phyloP scores from a whole-genome alignment of 306 rosid species.

The Gleditsia sinensis region DNA sequence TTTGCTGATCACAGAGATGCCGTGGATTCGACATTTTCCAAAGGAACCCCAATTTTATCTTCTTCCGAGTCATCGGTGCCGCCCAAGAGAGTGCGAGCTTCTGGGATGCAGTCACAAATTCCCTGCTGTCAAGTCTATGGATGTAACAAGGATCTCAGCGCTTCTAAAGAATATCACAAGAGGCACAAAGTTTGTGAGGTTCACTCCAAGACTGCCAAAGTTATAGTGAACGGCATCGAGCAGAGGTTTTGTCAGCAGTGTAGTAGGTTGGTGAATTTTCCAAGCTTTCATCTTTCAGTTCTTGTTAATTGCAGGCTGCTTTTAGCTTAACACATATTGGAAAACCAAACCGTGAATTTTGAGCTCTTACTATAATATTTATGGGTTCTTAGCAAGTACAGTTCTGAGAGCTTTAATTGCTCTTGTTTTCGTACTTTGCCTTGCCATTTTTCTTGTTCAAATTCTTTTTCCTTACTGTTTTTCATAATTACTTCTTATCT shows the following conservation, averaged over 20 bases:
- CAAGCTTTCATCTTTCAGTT: conserved; percentile 21
- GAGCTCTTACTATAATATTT: not conserved
- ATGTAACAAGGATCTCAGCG: conserved; percentile 80
- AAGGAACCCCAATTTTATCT: conserved; percentile 52
- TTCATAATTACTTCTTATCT: not conserved
- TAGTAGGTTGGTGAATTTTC: conserved; percentile 67
- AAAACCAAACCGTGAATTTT: conserved; percentile 4
- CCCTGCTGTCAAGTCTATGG: conserved; percentile 87
- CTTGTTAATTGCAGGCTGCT: not conserved
- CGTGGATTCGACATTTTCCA: conserved; percentile 40
- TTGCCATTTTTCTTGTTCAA: not conserved
- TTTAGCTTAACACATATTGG: not conserved
- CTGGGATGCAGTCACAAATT: conserved; percentile 52
- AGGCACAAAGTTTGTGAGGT: conserved; percentile 92
- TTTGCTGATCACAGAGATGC: conserved; percentile 59
- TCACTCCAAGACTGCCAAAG: conserved; percentile 85
- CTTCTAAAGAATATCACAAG: conserved; percentile 84
- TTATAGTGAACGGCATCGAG: conserved; percentile 77
- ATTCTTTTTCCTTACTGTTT: not conserved
- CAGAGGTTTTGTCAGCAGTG: conserved; percentile 98
- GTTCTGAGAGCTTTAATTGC: conserved; percentile 3
- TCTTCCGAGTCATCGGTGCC: conserved; percentile 69
- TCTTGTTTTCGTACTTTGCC: not conserved
- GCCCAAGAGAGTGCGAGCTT: conserved; percentile 57
- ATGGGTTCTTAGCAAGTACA: not conserved